Evolutionary conservation across 169 alveolate species (phyloP).

Genomic region (Cryptosporidium sp.): DNA sequence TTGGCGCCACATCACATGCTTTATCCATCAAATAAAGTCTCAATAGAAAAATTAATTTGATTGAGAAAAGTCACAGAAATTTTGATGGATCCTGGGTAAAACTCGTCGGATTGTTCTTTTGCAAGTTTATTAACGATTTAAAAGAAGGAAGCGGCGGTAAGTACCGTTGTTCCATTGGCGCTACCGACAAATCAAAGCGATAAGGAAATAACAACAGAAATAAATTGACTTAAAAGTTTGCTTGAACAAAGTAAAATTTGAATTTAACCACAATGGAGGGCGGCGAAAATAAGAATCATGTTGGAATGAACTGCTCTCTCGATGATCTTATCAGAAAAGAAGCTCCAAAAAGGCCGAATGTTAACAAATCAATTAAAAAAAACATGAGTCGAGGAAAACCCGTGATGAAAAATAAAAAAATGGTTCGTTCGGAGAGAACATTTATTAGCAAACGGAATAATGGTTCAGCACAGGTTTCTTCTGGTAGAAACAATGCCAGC

Average conservation of each 20-base stretch:
- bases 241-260: not conserved
- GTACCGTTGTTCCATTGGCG: conserved; percentile 48
- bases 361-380: not conserved
- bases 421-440: not conserved
- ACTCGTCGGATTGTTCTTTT: not conserved
- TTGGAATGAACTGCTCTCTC: conserved; percentile 57
- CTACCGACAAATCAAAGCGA: conserved; percentile 18
- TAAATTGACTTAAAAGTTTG: not conserved
- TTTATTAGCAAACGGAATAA: not conserved
- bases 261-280: conserved; percentile 15
- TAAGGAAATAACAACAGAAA: not conserved
- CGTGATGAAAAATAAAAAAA: conserved; percentile 4
- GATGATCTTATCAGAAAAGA: conserved; percentile 54
- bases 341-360: conserved; percentile 40
- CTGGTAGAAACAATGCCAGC: not conserved
- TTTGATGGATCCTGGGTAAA: not conserved
- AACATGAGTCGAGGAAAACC: not conserved
- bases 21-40: conserved; percentile 15
- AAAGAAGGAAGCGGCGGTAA: conserved; percentile 18
- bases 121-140: not conserved
- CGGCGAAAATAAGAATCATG: conserved; percentile 24
- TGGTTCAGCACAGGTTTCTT: not conserved
- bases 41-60: not conserved
- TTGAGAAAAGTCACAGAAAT: not conserved
- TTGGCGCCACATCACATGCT: conserved; percentile 32